Evolutionary conservation across 805 yeast species (phyloP).

Genomic region (Saccharomycopsis javanensis): DNA sequence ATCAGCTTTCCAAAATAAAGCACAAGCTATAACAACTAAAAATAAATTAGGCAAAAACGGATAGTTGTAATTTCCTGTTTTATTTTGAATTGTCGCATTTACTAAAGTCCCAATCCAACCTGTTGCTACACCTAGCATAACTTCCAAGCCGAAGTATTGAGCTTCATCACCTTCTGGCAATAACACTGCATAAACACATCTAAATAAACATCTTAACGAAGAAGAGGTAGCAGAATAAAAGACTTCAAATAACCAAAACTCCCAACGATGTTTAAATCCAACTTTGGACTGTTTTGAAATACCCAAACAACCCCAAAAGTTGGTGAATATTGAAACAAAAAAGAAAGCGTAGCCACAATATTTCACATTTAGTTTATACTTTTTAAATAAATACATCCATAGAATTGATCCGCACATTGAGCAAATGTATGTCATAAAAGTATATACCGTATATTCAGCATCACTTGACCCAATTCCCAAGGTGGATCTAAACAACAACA

Average conservation of each 20-base stretch:
- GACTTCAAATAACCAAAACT: slow-evolving; percentile 34
- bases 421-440: slow-evolving; percentile 30
- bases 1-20: slow-evolving; percentile 26
- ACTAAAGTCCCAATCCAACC: slow-evolving; percentile 35
- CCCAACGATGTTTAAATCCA: slow-evolving; percentile 35
- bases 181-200: slow-evolving; percentile 30
- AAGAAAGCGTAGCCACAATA: slow-evolving; percentile 31
- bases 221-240: slow-evolving; percentile 30
- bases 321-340: slow-evolving; percentile 26
- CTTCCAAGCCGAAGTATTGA: slow-evolving; percentile 34
- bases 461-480: slow-evolving; percentile 32
- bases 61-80: slow-evolving; percentile 29
- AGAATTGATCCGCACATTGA: slow-evolving; percentile 29
- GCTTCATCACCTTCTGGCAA: slow-evolving; percentile 35
- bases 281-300: slow-evolving; percentile 24
- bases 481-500: slow-evolving; percentile 31
- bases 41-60: slow-evolving; percentile 32
- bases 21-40: slow-evolving; percentile 25
- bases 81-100: slow-evolving; percentile 32
- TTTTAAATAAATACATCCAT: slow-evolving; percentile 32
- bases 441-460: slow-evolving; percentile 32
- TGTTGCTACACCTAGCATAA: slow-evolving; percentile 32
- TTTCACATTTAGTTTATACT: slow-evolving; percentile 24
- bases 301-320: slow-evolving; percentile 34
- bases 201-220: slow-evolving; percentile 30